phyloP scores from a whole-genome alignment of 495 filamentous ascomycete species.

The Letharia lupina region DNA sequence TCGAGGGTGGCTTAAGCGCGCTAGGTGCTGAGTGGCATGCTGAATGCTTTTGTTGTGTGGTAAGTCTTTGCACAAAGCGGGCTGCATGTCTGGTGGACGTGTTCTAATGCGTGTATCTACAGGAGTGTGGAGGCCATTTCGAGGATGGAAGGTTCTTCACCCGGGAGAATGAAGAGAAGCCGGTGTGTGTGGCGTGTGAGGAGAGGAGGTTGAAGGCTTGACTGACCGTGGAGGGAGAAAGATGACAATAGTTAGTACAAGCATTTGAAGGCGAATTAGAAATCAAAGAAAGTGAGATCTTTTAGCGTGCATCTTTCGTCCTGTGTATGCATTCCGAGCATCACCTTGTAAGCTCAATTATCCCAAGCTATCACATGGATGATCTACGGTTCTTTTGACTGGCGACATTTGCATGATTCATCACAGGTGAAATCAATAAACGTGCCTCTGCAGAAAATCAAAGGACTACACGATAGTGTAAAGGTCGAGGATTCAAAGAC shows the following conservation, averaged over 20 bases:
- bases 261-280: background rate
- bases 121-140: conserved; percentile 56
- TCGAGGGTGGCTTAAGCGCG: conserved; percentile 78
- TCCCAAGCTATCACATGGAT: background rate
- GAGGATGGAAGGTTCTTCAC: conserved; percentile 59
- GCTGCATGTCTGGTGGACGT: conserved; percentile 1
- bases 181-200: conserved; percentile 58
- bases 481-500: too few relatives aligned
- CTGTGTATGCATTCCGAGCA: background rate
- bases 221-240: background rate
- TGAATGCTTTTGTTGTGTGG: conserved; percentile 75
- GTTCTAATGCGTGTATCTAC: conserved; percentile 17
- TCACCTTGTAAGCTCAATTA: background rate
- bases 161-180: conserved; percentile 46
- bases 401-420: background rate
- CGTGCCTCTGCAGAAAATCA: too few relatives aligned
- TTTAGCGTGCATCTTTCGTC: too few relatives aligned
- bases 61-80: conserved; percentile 26
- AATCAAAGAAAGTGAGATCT: background rate
- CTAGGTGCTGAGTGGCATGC: conserved; percentile 92
- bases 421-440: too few relatives aligned
- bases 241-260: background rate
- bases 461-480: too few relatives aligned
- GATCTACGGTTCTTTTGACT: background rate
- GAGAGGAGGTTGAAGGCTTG: conserved; percentile 53